Evolutionary conservation across 345 rosid species (phyloP).

Genomic region (Gossypium australe): DNA sequence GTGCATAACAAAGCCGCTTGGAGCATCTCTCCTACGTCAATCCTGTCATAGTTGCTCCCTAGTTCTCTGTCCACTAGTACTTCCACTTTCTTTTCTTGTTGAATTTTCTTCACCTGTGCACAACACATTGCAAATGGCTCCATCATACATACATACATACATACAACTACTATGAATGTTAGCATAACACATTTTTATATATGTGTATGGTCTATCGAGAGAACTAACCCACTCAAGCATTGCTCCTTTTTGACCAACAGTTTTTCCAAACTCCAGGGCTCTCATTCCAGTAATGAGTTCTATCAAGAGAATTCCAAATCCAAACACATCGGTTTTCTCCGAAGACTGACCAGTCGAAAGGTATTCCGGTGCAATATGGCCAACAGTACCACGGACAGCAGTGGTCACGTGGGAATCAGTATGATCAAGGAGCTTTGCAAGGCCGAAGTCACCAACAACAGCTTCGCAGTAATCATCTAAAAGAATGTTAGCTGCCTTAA

Average conservation of each 20-base stretch:
- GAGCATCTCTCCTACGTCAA: conserved; percentile 82
- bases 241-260: conserved; percentile 78
- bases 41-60: conserved; percentile 54
- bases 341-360: conserved; percentile 96
- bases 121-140: conserved; percentile 4
- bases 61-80: conserved; percentile 75
- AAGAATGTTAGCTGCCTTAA: conserved; percentile 88
- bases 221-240: conserved; percentile 84
- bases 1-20: conserved; percentile 88
- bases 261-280: conserved; percentile 90
- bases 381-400: conserved; percentile 94
- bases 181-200: too few species aligned
- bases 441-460: conserved; percentile 94
- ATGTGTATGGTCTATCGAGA: background rate
- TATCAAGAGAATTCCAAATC: conserved; percentile 84
- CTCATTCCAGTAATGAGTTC: conserved; percentile 95
- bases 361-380: conserved; percentile 92
- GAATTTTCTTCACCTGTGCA: conserved; percentile 69
- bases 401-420: conserved; percentile 90
- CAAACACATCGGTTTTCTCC: conserved; percentile 92
- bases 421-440: conserved; percentile 88
- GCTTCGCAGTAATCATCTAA: conserved; percentile 82
- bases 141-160: background rate
- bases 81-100: conserved; percentile 75
- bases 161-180: background rate